A percentile compares a stretch with the other conserved stretches of the same genome.
phyloP scores from a whole-genome alignment of 306 rosid genomes.

The Prunus armeniaca region DNA sequence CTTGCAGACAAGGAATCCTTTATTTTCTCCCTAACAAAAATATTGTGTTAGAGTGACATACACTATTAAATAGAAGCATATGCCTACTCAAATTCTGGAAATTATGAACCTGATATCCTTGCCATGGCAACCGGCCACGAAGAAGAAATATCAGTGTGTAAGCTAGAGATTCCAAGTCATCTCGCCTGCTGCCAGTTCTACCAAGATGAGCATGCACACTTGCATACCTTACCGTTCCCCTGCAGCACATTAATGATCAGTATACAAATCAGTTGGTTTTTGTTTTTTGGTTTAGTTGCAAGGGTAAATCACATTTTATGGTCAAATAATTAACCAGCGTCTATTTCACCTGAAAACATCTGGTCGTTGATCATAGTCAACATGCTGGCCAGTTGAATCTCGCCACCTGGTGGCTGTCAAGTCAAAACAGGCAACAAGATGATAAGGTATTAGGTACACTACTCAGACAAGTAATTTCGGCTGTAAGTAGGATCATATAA shows the following conservation, averaged over 20 bases:
- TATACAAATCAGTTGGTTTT: neutral
- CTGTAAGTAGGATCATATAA: neutral
- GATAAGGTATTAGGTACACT: constrained; percentile 5
- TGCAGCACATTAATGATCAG: constrained; percentile 20
- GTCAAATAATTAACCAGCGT: neutral
- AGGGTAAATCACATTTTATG: neutral
- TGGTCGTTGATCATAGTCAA: constrained; percentile 54
- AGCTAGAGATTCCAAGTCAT: constrained; percentile 93
- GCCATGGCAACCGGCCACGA: constrained; percentile 91
- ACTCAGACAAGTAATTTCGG: neutral
- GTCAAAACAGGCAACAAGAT: neutral
- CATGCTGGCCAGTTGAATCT: constrained; percentile 46
- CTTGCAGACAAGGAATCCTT: constrained; percentile 80
- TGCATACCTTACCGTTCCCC: constrained; percentile 89
- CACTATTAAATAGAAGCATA: constrained; percentile 1
- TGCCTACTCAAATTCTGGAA: neutral
- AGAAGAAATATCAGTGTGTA: constrained; percentile 85
- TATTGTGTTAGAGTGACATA: neutral
- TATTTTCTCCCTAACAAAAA: constrained; percentile 74
- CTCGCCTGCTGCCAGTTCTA: constrained; percentile 87
- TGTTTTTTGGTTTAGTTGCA: neutral
- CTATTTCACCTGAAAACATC: constrained; percentile 44
- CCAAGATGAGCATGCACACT: constrained; percentile 95
- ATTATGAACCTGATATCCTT: constrained; percentile 74
- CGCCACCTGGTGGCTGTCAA: constrained; percentile 45